These are phyloP conservation scores for Davidsoniella eucalypti DNA, from an alignment of 2,329 filamentous ascomycete species.

Conservation along the genomic window DNA sequence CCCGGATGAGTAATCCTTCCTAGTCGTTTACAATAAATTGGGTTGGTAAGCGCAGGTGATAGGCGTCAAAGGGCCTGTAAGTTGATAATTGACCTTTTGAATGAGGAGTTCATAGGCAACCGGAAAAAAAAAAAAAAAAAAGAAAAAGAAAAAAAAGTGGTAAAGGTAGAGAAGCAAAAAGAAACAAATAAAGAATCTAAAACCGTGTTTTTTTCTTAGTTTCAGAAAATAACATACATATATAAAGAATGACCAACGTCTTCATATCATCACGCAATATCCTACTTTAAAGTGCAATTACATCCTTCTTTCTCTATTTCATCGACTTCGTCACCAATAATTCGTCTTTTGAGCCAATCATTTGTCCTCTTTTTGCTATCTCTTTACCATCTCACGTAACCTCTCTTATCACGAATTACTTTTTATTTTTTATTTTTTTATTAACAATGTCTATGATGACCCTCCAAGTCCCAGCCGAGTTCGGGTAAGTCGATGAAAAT, in stretches of 20 bases:
- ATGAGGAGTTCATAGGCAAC: neutral
- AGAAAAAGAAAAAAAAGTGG: neutral
- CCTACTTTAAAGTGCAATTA: neutral
- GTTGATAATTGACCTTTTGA: neutral
- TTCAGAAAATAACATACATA: neutral
- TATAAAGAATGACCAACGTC: neutral
- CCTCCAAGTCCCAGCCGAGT: slow-evolving; percentile 31
- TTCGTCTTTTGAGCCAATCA: neutral
- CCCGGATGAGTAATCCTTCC: too few species aligned
- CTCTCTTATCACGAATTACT: neutral
- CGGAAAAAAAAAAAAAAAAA: neutral
- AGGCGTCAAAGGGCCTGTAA: neutral
- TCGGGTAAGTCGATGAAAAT: slow-evolving; percentile 26
- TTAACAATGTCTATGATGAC: slow-evolving; percentile 10
- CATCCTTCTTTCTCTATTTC: neutral
- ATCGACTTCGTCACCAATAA: neutral
- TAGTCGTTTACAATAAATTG: too few species aligned
- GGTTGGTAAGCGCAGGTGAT: too few species aligned
- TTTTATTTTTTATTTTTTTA: neutral
- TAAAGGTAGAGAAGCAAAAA: neutral
- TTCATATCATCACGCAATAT: neutral
- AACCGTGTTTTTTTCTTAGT: neutral
- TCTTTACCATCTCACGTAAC: neutral
- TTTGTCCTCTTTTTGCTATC: neutral
- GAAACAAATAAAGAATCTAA: neutral